A percentile compares a stretch with the other conserved stretches of the same genome.
phyloP scores from a whole-genome alignment of 2,329 filamentous ascomycete genomes.

The Ophiostoma pallidulum region DNA sequence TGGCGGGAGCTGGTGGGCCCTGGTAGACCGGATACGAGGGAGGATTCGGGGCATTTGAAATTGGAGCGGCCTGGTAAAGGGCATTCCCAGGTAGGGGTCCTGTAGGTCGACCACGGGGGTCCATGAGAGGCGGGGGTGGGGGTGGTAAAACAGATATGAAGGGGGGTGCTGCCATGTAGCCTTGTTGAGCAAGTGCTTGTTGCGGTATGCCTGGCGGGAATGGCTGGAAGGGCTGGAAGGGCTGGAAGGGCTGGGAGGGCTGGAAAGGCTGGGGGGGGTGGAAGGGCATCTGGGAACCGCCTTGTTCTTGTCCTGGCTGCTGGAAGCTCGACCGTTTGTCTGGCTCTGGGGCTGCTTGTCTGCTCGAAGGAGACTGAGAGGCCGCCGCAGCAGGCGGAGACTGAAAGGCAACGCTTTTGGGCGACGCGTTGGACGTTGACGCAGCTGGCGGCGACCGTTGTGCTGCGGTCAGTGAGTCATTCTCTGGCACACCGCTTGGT shows the following conservation, averaged over 20 bases:
- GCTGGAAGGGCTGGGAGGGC: background rate
- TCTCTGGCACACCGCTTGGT: background rate
- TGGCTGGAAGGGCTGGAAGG: background rate
- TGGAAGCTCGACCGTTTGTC: background rate
- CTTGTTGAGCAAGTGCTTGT: background rate
- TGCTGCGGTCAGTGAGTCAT: background rate
- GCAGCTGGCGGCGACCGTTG: background rate
- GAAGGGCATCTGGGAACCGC: background rate
- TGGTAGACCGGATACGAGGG: no score
- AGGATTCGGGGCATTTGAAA: no score
- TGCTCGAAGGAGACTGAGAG: background rate
- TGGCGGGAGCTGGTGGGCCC: background rate
- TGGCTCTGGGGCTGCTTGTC: background rate
- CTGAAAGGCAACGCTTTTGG: background rate
- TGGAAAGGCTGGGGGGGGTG: background rate
- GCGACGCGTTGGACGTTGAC: background rate
- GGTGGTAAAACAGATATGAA: constrained; percentile 8
- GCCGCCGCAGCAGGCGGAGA: background rate
- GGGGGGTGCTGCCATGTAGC: background rate
- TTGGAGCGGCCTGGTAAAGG: no score
- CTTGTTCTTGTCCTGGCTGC: background rate
- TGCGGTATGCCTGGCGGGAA: background rate
- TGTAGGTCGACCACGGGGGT: background rate
- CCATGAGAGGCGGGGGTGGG: constrained; percentile 10
- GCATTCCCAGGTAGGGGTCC: no score